phyloP scores from a whole-genome alignment of 2,329 filamentous ascomycete genomes.

The Bertia moriformis region DNA sequence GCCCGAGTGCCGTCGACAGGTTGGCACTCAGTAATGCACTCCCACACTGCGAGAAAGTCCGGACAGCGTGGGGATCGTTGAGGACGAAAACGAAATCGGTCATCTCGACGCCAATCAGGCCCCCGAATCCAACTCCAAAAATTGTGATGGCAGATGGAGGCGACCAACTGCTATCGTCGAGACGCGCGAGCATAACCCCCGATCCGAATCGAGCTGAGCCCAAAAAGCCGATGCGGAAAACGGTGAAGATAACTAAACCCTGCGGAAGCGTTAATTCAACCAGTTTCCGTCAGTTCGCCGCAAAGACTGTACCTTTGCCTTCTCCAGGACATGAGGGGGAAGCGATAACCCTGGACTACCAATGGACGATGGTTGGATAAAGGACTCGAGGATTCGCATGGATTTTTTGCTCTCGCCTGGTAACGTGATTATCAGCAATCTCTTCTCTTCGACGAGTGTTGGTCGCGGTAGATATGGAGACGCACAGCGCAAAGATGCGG shows the following conservation, averaged over 20 bases:
- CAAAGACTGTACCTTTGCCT: no score
- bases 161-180: constrained; percentile 30
- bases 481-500: neutral
- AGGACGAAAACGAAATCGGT: constrained; percentile 17
- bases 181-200: constrained; percentile 29
- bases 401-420: neutral
- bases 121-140: constrained; percentile 29
- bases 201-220: constrained; percentile 32
- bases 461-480: neutral
- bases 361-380: neutral
- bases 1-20: neutral
- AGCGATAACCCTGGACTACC: neutral
- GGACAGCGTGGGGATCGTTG: neutral
- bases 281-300: no score
- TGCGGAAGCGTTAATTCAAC: neutral
- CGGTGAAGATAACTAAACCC: constrained; percentile 6
- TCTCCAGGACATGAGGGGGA: neutral
- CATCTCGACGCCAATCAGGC: constrained; percentile 32
- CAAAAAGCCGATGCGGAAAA: constrained; percentile 31
- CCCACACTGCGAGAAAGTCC: neutral
- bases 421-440: constrained; percentile 6
- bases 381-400: neutral
- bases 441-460: no score
- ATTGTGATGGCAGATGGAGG: constrained; percentile 31
- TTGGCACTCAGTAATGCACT: neutral